Evolutionary conservation across 352 stramenopile species (phyloP).

Genomic region (Globisporangium irregulare): DNA sequence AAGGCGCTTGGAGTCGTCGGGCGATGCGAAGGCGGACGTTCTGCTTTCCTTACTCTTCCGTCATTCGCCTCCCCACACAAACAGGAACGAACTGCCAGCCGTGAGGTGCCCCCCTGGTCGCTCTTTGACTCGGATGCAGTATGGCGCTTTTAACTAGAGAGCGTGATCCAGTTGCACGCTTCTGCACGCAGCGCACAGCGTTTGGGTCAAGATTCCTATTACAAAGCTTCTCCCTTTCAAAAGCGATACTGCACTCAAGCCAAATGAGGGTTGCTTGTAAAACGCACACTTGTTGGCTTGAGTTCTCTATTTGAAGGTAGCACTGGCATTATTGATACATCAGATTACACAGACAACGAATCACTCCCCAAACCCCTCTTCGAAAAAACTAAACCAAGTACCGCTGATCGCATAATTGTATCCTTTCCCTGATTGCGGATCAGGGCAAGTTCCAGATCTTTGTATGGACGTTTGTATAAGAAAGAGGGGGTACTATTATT

Average conservation of each 20-base stretch:
- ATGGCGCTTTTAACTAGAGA: background rate
- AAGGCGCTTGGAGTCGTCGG: background rate
- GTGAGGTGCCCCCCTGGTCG: background rate
- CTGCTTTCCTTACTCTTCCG: slow-evolving; percentile 11
- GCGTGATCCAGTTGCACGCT: background rate
- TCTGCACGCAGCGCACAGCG: background rate
- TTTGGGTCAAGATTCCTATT: background rate
- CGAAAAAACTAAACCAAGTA: background rate
- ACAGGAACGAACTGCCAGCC: background rate
- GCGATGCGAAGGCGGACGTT: slow-evolving; percentile 3
- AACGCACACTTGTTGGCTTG: background rate
- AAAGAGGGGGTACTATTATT: background rate
- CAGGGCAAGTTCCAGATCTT: background rate
- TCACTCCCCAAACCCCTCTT: background rate
- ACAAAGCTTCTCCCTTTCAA: background rate
- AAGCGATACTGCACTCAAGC: background rate
- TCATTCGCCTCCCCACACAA: slow-evolving; percentile 16
- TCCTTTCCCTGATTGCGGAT: background rate
- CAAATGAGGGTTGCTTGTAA: background rate
- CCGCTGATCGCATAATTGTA: background rate
- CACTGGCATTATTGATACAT: background rate
- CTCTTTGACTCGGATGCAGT: background rate
- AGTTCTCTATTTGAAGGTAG: background rate
- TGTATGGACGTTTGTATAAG: background rate
- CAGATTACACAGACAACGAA: background rate